Conservation (phyloP, 345 rosid genomes). For the Erysimum cheiranthoides region DNA sequence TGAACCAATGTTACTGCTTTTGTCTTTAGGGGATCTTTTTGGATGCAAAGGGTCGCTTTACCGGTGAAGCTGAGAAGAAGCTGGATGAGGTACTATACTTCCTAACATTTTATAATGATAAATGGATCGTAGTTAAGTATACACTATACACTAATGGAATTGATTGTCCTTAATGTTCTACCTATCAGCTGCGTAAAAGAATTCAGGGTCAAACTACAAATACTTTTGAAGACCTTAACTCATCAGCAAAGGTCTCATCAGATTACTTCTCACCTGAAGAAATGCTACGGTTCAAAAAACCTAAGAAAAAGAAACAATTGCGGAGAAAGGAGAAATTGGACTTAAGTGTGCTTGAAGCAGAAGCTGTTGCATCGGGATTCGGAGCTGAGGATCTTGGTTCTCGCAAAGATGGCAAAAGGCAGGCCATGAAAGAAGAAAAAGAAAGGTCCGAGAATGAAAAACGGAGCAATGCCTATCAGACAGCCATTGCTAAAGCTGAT, state of each 20-base stretch:
- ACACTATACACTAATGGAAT: conserved; percentile 13
- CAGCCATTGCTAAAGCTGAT: conserved; percentile 84
- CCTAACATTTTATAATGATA: conserved; percentile 18
- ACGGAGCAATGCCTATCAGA: conserved; percentile 74
- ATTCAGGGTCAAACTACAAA: conserved; percentile 64
- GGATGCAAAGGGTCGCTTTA: conserved; percentile 81
- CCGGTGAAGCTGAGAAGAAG: conserved; percentile 94
- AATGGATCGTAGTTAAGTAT: conserved; percentile 23
- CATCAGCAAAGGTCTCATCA: conserved; percentile 66
- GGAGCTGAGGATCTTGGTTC: conserved; percentile 94
- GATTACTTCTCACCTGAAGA: conserved; percentile 92
- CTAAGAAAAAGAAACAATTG: conserved; percentile 88
- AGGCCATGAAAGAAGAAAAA: conserved; percentile 77
- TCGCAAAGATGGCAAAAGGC: conserved; percentile 81
- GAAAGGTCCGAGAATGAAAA: conserved; percentile 78
- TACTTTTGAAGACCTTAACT: conserved; percentile 71
- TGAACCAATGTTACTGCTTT: conserved; percentile 22
- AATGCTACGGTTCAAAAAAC: conserved; percentile 84
- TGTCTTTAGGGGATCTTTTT: conserved; percentile 74
- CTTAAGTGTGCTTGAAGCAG: conserved; percentile 88
- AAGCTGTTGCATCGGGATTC: conserved; percentile 82
- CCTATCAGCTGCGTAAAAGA: conserved; percentile 79
- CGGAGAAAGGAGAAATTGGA: conserved; percentile 91
- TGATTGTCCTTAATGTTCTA: conserved; percentile 3
- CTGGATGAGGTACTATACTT: conserved; percentile 73